Conservation (phyloP, 352 stramenopile genomes). For the Phytophthora vignae region DNA sequence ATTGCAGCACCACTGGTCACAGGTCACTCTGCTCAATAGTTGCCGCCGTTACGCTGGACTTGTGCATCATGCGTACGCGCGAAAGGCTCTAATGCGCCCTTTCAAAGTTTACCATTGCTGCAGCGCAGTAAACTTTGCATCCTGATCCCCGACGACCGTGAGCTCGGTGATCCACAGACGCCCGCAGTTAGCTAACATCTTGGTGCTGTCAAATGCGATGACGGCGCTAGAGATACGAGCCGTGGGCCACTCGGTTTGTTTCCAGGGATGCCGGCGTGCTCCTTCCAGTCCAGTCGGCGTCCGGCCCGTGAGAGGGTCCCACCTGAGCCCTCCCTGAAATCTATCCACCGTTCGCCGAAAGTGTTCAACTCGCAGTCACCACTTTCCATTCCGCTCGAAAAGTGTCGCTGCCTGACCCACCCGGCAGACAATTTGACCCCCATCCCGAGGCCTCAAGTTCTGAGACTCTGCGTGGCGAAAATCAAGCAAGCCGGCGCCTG, state of each 20-base stretch:
- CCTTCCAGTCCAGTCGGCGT: constrained; percentile 25
- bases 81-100: constrained; percentile 37
- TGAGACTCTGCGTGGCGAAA: constrained; percentile 4
- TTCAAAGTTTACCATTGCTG: not conserved
- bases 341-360: not conserved
- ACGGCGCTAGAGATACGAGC: constrained; percentile 24
- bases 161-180: constrained; percentile 19
- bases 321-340: constrained; percentile 14
- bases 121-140: not conserved
- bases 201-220: constrained; percentile 9
- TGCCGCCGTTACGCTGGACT: constrained; percentile 26
- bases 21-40: constrained; percentile 19
- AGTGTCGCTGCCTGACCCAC: no score
- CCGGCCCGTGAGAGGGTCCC: constrained; percentile 30
- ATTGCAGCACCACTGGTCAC: constrained; percentile 7
- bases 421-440: constrained; percentile 11
- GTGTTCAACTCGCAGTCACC: constrained; percentile 33
- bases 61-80: not conserved
- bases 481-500: constrained; percentile 35
- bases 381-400: constrained; percentile 16
- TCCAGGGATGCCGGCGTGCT: not conserved
- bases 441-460: not conserved
- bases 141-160: not conserved
- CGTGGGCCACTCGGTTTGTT: not conserved
- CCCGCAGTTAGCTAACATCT: constrained; percentile 20